A percentile compares a stretch with the other conserved stretches of the same genome.
Conservation (phyloP, 2,329 filamentous ascomycete genomes). For the Achaetomium macrosporum region DNA sequence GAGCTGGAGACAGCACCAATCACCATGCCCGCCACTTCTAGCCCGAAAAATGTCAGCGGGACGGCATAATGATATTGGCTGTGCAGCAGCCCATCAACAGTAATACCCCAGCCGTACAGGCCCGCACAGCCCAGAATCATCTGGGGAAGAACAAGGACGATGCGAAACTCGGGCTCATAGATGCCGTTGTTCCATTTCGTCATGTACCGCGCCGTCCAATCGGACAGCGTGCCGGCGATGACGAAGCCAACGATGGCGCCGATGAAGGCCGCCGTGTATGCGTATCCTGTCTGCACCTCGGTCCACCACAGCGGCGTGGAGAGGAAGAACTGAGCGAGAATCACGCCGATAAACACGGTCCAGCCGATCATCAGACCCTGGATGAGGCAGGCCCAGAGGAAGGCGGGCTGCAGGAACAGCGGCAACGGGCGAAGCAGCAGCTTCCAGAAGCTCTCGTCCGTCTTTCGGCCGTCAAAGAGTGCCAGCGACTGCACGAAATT, state of each 20-base stretch:
- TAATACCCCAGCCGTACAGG: slow-evolving; percentile 78
- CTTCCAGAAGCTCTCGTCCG: slow-evolving; percentile 65
- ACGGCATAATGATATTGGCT: slow-evolving; percentile 63
- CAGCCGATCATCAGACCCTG: slow-evolving; percentile 91
- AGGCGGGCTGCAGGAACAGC: slow-evolving; percentile 76
- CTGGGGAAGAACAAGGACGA: slow-evolving; percentile 77
- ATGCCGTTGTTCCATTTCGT: slow-evolving; percentile 70
- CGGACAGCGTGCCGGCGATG: slow-evolving; percentile 67
- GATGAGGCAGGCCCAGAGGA: slow-evolving; percentile 72
- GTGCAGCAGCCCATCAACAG: slow-evolving; percentile 52
- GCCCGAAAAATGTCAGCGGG: slow-evolving; percentile 74
- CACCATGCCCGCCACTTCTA: slow-evolving; percentile 86
- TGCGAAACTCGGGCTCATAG: slow-evolving; percentile 88
- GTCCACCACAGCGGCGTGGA: slow-evolving; percentile 75
- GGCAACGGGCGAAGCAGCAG: slow-evolving; percentile 69
- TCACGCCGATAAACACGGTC: slow-evolving; percentile 87
- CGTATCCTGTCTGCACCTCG: slow-evolving; percentile 76
- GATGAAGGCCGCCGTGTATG: slow-evolving; percentile 79
- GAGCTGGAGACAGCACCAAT: slow-evolving; percentile 81
- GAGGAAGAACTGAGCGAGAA: slow-evolving; percentile 76
- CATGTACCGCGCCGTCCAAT: slow-evolving; percentile 64
- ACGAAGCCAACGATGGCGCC: slow-evolving; percentile 74
- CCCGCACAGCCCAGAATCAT: slow-evolving; percentile 71
- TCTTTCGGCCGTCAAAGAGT: slow-evolving; percentile 77
- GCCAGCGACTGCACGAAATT: slow-evolving; percentile 56